Conservation (phyloP, 306 rosid genomes). For the Herpetospermum pedunculosum region DNA sequence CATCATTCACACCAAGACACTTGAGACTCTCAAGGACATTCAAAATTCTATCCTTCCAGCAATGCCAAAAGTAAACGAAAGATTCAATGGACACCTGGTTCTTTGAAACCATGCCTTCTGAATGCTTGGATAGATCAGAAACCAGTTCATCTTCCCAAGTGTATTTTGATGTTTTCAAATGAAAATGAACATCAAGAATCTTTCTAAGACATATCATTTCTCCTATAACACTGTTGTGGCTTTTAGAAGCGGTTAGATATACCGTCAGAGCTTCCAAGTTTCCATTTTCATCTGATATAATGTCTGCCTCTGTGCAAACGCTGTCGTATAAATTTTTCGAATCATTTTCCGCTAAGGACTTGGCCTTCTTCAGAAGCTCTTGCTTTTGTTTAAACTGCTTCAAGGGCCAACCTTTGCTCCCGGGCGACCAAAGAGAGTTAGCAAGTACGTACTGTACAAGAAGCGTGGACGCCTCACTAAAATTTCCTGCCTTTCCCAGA, state of each 20-base stretch:
- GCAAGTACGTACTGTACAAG: slow-evolving; percentile 31
- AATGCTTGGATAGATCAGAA: slow-evolving; percentile 16
- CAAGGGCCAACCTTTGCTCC: slow-evolving; percentile 64
- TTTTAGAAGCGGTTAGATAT: slow-evolving; percentile 29
- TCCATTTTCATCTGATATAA: slow-evolving; percentile 22
- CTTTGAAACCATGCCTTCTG: slow-evolving; percentile 16
- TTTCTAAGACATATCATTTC: slow-evolving; percentile 45
- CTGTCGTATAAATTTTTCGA: slow-evolving; percentile 17
- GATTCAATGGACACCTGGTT: slow-evolving; percentile 40
- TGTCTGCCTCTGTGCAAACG: slow-evolving; percentile 36
- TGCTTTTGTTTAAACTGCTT: slow-evolving; percentile 30
- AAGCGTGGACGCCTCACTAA: slow-evolving; percentile 31
- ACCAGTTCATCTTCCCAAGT: slow-evolving; percentile 25
- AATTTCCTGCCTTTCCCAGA: slow-evolving; percentile 43
- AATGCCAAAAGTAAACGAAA: slow-evolving; percentile 48
- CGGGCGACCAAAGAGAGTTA: slow-evolving; percentile 55
- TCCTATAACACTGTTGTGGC: slow-evolving; percentile 24
- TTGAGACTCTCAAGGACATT: slow-evolving; percentile 24
- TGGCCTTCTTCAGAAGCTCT: slow-evolving; percentile 39
- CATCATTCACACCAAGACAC: slow-evolving; percentile 22
- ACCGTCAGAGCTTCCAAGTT: slow-evolving; percentile 7
- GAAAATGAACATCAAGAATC: slow-evolving; percentile 50
- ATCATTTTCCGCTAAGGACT: slow-evolving; percentile 29
- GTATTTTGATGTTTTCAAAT: slow-evolving; percentile 23
- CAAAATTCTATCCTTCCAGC: slow-evolving; percentile 45